Percentiles rank a stretch among this genome's conserved stretches.
phyloP scores from a whole-genome alignment of 1,284 basidiomycete genomes.

The Pascua guehoae region DNA sequence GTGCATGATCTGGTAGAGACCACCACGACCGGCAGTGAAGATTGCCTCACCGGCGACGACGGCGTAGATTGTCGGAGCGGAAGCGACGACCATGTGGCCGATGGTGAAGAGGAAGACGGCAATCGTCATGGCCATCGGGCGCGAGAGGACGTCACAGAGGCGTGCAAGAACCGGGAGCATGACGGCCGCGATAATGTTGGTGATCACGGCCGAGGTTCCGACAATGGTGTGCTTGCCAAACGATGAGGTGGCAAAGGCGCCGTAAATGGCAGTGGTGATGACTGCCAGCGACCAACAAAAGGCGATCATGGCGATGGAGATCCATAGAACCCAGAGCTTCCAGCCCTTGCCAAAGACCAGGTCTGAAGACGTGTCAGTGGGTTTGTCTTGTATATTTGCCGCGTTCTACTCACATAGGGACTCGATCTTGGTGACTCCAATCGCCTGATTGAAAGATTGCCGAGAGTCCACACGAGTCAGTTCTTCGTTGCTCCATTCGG shows the following conservation, averaged over 20 bases:
- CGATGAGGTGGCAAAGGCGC: slow-evolving; percentile 40
- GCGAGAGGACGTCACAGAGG: slow-evolving; percentile 33
- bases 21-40: slow-evolving; percentile 40
- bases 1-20: slow-evolving; percentile 22
- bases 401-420: slow-evolving; percentile 33
- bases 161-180: slow-evolving; percentile 45
- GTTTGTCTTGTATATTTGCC: slow-evolving; percentile 22
- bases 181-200: slow-evolving; percentile 39
- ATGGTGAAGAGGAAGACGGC: slow-evolving; percentile 35
- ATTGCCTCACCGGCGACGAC: slow-evolving; percentile 40
- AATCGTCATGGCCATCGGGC: slow-evolving; percentile 26
- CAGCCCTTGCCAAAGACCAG: slow-evolving; percentile 29
- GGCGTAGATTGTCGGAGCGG: slow-evolving; percentile 28
- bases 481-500: not conserved
- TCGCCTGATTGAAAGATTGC: slow-evolving; percentile 21
- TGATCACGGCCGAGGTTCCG: slow-evolving; percentile 41
- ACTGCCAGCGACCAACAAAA: slow-evolving; percentile 30
- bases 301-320: slow-evolving; percentile 31
- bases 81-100: slow-evolving; percentile 40
- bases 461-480: slow-evolving; percentile 1
- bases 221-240: slow-evolving; percentile 43
- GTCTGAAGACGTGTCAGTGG: slow-evolving; percentile 15
- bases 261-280: slow-evolving; percentile 25
- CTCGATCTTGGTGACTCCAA: slow-evolving; percentile 43
- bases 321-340: slow-evolving; percentile 29